Conservation (phyloP, 495 filamentous ascomycete genomes). For the Jackrogersella minutella region DNA sequence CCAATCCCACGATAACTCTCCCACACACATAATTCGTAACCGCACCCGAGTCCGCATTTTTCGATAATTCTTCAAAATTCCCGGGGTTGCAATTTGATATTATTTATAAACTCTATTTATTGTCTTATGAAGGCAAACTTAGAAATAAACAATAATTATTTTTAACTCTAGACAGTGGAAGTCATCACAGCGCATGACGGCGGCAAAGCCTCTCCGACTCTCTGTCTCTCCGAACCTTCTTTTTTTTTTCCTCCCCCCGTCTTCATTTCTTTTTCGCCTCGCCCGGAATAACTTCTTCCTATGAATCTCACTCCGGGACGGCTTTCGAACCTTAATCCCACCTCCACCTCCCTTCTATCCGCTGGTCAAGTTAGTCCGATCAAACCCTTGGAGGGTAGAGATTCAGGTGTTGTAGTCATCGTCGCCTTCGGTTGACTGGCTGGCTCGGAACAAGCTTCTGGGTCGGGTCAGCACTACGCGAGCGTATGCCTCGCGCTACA, state of each 20-base stretch:
- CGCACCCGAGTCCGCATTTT: not conserved
- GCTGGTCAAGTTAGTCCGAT: slow-evolving; percentile 4
- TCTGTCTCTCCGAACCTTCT: not conserved
- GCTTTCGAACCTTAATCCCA: slow-evolving; percentile 2
- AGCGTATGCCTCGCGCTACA: slow-evolving; percentile 77
- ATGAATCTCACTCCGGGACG: slow-evolving; percentile 30
- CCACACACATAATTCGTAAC: slow-evolving; percentile 22
- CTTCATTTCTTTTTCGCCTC: slow-evolving; percentile 6
- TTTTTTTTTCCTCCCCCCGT: not conserved
- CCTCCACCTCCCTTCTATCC: slow-evolving; percentile 2
- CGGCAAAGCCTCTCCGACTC: slow-evolving; percentile 10
- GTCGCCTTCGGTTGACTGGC: slow-evolving; percentile 48
- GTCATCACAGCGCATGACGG: slow-evolving; percentile 23
- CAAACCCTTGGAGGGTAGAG: slow-evolving; percentile 4
- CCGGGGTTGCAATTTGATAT: slow-evolving; percentile 11
- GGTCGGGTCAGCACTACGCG: slow-evolving; percentile 52
- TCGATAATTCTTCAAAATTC: slow-evolving; percentile 7
- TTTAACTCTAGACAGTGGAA: slow-evolving; percentile 1
- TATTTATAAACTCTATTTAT: slow-evolving; percentile 8
- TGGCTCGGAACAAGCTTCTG: slow-evolving; percentile 62
- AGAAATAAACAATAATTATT: too few relatives aligned
- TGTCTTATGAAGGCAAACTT: not conserved
- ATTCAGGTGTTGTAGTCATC: slow-evolving; percentile 24
- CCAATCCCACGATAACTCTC: slow-evolving; percentile 31
- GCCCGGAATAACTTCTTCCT: slow-evolving; percentile 34